Base-by-base conservation (phyloP, 2,329 filamentous ascomycete species). In the Lasiodiplodia theobromae region DNA sequence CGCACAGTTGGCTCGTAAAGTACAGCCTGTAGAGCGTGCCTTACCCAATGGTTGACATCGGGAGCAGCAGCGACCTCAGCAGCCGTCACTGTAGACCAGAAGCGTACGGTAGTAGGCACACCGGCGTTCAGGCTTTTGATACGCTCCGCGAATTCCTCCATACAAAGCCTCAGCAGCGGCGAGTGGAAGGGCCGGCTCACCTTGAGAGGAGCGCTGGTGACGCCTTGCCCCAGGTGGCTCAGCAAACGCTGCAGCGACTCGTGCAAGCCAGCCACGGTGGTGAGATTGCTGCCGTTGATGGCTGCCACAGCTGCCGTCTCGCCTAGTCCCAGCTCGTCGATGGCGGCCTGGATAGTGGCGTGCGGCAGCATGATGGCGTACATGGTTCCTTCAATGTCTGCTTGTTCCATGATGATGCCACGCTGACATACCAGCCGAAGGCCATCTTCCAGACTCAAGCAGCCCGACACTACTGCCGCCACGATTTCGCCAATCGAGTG, bases 401-500 rank as follows among this genome's bases (percentile, higher is more conserved):
- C 18, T n/a, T 51, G 18, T n/a, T 51, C 47, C 47, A 51, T 23
- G 3, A 18, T 23, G 1, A n/a, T n/a, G 18, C 79, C 79, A 52
- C 80, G 72, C 11, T 75, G 72, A 3, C 74, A 74, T 3, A 81
- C 77, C 31, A 82, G 69, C 3, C 80, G 56, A 0, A 76, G 72
- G 0, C 80, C 81, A 63, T 82, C 79, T 25, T 73, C 67, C 0
- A 71, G 69, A 0, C 73, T 77, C 8, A 81, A 64, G 25, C 71
- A 75, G 8, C 77, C 78, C 25, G 76, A 77, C 2, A 71, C 74
- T 8, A 81, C 79, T 2, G 77, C 70, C 2, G 80, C 80, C 2
- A 80, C 80, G 7, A 81, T 79, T 66, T 83, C 81, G 2, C 81
- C 81, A 4, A 81, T 76, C 1, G 81, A 82, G 66, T 82, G 81